Evolutionary conservation across 805 yeast species (phyloP).

Genomic region (Schwanniomyces occidentalis): DNA sequence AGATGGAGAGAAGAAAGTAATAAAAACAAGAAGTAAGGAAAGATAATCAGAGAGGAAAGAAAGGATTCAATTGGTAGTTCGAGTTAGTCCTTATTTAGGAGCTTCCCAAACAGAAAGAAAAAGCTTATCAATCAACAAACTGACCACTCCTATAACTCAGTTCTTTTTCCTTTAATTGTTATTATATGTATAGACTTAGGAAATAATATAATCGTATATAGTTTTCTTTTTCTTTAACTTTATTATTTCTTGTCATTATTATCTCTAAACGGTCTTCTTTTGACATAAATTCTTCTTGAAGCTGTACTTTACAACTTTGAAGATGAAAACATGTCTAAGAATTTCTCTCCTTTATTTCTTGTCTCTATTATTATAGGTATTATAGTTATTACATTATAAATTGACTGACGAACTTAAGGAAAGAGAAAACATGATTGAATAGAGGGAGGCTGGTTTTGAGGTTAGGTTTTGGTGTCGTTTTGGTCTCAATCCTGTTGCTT

Average conservation of each 20-base stretch:
- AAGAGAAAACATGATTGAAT: too few relatives aligned
- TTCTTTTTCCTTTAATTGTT: constrained; percentile 4
- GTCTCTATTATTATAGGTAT: constrained; percentile 1
- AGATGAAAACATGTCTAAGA: neutral
- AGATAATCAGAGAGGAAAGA: neutral
- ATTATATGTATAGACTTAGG: constrained; percentile 9
- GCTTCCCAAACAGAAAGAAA: neutral
- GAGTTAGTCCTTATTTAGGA: neutral
- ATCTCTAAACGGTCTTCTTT: constrained; percentile 2
- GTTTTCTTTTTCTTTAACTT: constrained; percentile 1
- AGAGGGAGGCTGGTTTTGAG: too few relatives aligned
- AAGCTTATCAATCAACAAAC: too few relatives aligned
- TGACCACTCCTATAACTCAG: too few relatives aligned
- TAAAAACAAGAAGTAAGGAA: neutral
- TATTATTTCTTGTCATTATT: neutral
- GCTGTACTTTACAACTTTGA: neutral
- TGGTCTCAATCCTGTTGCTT: too few relatives aligned
- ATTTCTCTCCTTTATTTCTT: constrained; percentile 2
- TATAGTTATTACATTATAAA: too few relatives aligned
- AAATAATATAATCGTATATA: constrained; percentile 7
- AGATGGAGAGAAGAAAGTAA: constrained; percentile 1
- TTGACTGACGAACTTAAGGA: too few relatives aligned
- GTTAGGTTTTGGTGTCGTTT: too few relatives aligned
- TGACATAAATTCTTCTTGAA: neutral
- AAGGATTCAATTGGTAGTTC: constrained; percentile 1